A percentile compares a stretch with the other conserved stretches of the same genome.
Evolutionary conservation across 768 basidiomycete genomes (phyloP).

Genomic region (Sporobolomyces roseus): DNA sequence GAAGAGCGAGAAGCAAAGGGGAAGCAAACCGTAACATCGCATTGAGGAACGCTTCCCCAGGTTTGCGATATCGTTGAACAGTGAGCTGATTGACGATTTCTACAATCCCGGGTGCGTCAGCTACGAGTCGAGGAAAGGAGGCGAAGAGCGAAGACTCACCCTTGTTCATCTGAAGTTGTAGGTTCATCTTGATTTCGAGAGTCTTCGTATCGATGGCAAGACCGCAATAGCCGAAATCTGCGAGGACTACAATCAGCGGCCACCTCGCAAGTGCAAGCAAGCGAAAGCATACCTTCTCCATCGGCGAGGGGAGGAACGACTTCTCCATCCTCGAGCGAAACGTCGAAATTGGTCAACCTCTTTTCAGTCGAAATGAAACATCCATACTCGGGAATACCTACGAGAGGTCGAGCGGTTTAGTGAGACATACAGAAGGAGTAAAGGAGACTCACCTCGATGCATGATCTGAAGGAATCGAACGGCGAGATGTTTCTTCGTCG

Average conservation of each 20-base stretch:
- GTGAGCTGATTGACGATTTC: slow-evolving; percentile 67
- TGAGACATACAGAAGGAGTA: not conserved
- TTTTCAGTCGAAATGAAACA: slow-evolving; percentile 85
- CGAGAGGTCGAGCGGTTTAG: not conserved
- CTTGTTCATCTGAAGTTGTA: slow-evolving; percentile 10
- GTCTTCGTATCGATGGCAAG: slow-evolving; percentile 68
- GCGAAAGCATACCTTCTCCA: slow-evolving; percentile 43
- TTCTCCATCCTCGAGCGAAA: slow-evolving; percentile 37
- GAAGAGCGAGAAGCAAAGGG: not conserved
- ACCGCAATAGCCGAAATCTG: slow-evolving; percentile 94
- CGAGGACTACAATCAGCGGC: not conserved
- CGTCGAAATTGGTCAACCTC: slow-evolving; percentile 80
- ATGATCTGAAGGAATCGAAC: slow-evolving; percentile 68
- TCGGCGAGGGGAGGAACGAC: slow-evolving; percentile 50
- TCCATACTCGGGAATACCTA: slow-evolving; percentile 87
- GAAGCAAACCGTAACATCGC: slow-evolving; percentile 66
- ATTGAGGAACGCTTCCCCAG: slow-evolving; percentile 62
- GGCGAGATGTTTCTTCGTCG: slow-evolving; percentile 63
- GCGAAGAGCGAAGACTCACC: slow-evolving; percentile 8
- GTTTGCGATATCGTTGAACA: slow-evolving; percentile 61
- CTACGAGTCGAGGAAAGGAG: too few relatives aligned
- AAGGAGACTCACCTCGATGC: slow-evolving; percentile 58
- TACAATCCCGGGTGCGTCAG: too few relatives aligned
- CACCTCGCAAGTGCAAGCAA: not conserved
- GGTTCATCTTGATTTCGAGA: slow-evolving; percentile 61